phyloP scores from a whole-genome alignment of 768 basidiomycete species.

The Candolleomyces efflorescens region DNA sequence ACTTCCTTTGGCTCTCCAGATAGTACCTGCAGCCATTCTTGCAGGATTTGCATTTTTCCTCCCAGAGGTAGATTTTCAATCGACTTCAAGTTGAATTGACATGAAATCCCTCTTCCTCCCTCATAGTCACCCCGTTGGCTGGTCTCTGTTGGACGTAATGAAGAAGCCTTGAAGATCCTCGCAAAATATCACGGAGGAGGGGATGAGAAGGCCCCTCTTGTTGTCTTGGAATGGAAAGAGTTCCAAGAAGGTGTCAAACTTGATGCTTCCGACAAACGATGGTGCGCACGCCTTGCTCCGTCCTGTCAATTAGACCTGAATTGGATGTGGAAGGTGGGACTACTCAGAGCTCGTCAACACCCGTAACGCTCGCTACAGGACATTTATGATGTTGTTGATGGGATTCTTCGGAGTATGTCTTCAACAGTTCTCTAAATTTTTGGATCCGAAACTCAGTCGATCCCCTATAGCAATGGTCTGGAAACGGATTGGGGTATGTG shows the following conservation, averaged over 20 bases:
- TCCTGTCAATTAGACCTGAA: background rate
- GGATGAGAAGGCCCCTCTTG: constrained; percentile 44
- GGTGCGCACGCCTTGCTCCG: constrained; percentile 28
- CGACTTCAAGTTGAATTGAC: background rate
- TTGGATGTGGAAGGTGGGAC: constrained; percentile 35
- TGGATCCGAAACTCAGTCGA: no score
- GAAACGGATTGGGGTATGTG: constrained; percentile 46
- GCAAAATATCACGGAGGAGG: constrained; percentile 51
- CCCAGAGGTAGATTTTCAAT: constrained; percentile 27
- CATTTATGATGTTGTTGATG: constrained; percentile 47
- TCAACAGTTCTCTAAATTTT: background rate
- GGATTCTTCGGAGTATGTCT: constrained; percentile 44
- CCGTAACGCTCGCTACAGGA: constrained; percentile 42
- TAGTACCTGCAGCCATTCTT: constrained; percentile 40
- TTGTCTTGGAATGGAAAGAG: constrained; percentile 48
- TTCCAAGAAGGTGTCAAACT: constrained; percentile 45
- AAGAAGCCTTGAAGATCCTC: constrained; percentile 44
- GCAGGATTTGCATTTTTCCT: constrained; percentile 29
- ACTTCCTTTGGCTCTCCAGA: constrained; percentile 49
- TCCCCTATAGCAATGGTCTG: constrained; percentile 44
- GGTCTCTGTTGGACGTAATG: constrained; percentile 42
- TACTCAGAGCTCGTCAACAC: constrained; percentile 47
- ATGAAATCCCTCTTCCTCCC: background rate
- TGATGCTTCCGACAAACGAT: constrained; percentile 53
- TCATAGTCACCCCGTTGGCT: constrained; percentile 51